Evolutionary conservation across 2,329 filamentous ascomycete genomes (phyloP).

Genomic region (Cladosporium cucumerinum): DNA sequence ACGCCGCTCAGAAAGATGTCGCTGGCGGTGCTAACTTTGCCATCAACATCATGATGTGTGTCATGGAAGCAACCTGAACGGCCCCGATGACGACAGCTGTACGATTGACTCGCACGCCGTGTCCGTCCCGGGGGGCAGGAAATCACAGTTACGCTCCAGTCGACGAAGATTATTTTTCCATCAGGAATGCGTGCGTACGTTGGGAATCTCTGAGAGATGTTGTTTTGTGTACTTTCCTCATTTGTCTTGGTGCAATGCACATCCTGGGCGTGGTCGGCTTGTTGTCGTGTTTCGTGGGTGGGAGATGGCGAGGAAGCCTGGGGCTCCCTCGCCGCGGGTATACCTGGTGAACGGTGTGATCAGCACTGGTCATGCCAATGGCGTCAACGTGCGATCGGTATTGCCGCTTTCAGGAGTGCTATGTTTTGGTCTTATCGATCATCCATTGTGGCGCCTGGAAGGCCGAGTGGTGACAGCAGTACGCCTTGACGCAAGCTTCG

Average conservation of each 20-base stretch:
- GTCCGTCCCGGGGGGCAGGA: not conserved
- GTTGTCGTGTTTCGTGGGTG: not conserved
- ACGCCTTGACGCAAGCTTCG: not conserved
- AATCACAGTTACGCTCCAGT: not conserved
- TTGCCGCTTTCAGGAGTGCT: not conserved
- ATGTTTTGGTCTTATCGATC: not conserved
- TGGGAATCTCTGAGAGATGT: not conserved
- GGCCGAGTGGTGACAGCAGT: not conserved
- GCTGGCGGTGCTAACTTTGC: not conserved
- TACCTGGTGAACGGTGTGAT: not conserved
- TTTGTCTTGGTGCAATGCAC: not conserved
- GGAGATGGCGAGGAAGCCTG: not conserved
- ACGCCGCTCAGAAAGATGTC: not conserved
- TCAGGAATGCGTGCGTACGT: not conserved
- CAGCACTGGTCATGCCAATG: not conserved
- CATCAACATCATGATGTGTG: not conserved
- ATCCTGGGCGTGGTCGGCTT: not conserved
- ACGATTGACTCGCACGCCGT: not conserved
- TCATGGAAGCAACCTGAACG: not conserved
- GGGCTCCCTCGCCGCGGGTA: not conserved
- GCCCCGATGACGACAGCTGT: not conserved
- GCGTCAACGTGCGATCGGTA: not conserved
- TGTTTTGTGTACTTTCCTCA: not conserved
- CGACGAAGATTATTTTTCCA: not conserved
- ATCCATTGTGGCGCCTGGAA: not conserved